These are phyloP conservation scores for Sporothrix sp. DNA, from an alignment of 2,329 filamentous ascomycete species.

Conservation along the genomic window DNA sequence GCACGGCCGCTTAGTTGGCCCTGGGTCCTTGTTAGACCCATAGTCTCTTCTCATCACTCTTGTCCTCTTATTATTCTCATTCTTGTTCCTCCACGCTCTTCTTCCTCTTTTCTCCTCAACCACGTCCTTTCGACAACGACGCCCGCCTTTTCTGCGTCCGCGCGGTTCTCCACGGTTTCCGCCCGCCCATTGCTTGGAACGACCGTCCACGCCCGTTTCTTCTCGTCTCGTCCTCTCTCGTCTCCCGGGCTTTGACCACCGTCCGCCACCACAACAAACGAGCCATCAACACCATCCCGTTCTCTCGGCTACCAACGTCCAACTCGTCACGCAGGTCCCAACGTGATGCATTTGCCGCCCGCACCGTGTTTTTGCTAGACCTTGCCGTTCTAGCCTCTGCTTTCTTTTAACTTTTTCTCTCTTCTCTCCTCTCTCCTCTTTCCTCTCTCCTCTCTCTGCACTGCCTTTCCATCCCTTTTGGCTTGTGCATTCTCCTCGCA, in stretches of 20 bases:
- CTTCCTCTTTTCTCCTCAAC: neutral
- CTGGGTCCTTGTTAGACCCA: neutral
- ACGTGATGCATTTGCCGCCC: slow-evolving; percentile 6
- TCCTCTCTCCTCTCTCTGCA: slow-evolving; percentile 1
- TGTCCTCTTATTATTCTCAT: neutral
- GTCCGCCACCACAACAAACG: neutral
- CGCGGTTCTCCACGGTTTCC: neutral
- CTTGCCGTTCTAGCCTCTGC: too few relatives aligned
- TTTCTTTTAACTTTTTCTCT: neutral
- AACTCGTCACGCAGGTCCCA: neutral
- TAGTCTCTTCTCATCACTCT: neutral
- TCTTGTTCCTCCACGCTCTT: slow-evolving; percentile 2
- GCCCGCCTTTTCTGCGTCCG: neutral
- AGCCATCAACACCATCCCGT: neutral
- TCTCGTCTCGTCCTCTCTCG: neutral
- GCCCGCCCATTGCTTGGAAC: neutral
- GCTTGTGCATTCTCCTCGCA: neutral
- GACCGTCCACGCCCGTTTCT: neutral
- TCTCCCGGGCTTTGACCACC: neutral
- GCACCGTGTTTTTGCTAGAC: slow-evolving; percentile 1
- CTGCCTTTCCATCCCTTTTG: neutral
- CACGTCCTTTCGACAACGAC: neutral
- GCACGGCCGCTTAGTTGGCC: neutral
- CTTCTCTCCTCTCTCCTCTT: neutral
- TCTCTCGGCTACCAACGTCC: neutral